Conservation (phyloP, 768 basidiomycete species). For the Crucibulum laeve region DNA sequence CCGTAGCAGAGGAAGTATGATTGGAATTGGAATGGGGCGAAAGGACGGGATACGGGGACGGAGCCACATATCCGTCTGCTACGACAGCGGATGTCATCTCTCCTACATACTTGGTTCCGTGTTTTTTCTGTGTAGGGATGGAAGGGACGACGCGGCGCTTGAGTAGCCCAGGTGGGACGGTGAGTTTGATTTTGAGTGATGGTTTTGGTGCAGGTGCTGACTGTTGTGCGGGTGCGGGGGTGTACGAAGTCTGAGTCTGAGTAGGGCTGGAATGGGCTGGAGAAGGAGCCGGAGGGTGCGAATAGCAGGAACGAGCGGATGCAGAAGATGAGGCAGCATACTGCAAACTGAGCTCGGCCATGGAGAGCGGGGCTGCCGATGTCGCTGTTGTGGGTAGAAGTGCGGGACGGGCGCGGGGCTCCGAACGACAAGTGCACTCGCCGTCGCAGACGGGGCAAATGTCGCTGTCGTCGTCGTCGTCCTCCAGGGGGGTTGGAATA, state of each 20-base stretch:
- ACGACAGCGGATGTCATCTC: slow-evolving; percentile 36
- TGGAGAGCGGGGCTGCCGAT: slow-evolving; percentile 25
- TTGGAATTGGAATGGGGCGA: slow-evolving; percentile 10
- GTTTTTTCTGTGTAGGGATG: slow-evolving; percentile 2
- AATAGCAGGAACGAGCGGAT: slow-evolving; percentile 2
- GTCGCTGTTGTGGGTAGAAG: slow-evolving; percentile 9
- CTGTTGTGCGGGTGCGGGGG: slow-evolving; percentile 21
- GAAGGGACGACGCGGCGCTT: slow-evolving; percentile 30
- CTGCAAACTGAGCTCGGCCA: slow-evolving; percentile 31
- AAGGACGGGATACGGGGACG: slow-evolving; percentile 12
- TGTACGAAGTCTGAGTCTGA: slow-evolving; percentile 19
- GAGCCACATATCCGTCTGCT: slow-evolving; percentile 26
- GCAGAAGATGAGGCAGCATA: slow-evolving; percentile 18
- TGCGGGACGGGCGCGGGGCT: slow-evolving; percentile 19
- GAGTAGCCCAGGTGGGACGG: slow-evolving; percentile 53
- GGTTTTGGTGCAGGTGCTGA: slow-evolving; percentile 10
- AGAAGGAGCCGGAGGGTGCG: slow-evolving; percentile 15
- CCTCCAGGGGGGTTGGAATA: slow-evolving; percentile 29
- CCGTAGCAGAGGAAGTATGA: neutral
- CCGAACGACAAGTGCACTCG: slow-evolving; percentile 74
- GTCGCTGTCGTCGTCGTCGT: slow-evolving; percentile 80
- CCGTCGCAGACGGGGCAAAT: slow-evolving; percentile 91
- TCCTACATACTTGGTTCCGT: slow-evolving; percentile 22
- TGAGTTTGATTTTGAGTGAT: slow-evolving; percentile 71
- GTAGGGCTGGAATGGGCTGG: slow-evolving; percentile 31